phyloP scores from a whole-genome alignment of 495 filamentous ascomycete genomes.

The Hypoxylon fuscum region DNA sequence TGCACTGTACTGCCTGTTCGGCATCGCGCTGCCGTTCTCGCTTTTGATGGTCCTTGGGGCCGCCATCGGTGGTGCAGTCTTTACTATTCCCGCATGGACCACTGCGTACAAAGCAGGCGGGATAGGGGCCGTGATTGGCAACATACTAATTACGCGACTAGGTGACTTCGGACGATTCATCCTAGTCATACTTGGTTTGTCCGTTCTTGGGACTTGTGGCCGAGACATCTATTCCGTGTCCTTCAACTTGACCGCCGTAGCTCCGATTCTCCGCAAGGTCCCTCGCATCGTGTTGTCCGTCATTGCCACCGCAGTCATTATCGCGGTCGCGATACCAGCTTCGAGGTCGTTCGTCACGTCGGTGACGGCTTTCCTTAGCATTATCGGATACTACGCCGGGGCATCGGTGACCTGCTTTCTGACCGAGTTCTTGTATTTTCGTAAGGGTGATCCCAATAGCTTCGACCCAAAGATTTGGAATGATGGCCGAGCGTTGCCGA shows the following conservation, averaged over 20 bases:
- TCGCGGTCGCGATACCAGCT: slow-evolving; percentile 54
- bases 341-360: slow-evolving; percentile 53
- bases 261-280: slow-evolving; percentile 47
- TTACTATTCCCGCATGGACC: slow-evolving; percentile 42
- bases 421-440: slow-evolving; percentile 54
- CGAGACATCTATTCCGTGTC: slow-evolving; percentile 47
- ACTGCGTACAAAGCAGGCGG: slow-evolving; percentile 48
- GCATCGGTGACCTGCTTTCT: slow-evolving; percentile 53
- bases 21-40: slow-evolving; percentile 52
- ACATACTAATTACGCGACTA: slow-evolving; percentile 50
- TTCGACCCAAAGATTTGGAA: slow-evolving; percentile 53
- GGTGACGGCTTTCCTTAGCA: slow-evolving; percentile 54
- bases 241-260: slow-evolving; percentile 55
- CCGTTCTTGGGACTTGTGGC: slow-evolving; percentile 53
- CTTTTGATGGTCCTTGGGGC: slow-evolving; percentile 58
- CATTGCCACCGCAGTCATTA: slow-evolving; percentile 50
- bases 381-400: slow-evolving; percentile 56
- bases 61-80: slow-evolving; percentile 51
- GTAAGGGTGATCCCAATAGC: slow-evolving; percentile 33
- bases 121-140: slow-evolving; percentile 54
- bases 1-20: slow-evolving; percentile 47
- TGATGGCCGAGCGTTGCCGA: slow-evolving; percentile 48
- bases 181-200: slow-evolving; percentile 55
- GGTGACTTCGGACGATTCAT: slow-evolving; percentile 59
- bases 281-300: slow-evolving; percentile 53